These are phyloP conservation scores for Hypholoma fasciculare DNA, from an alignment of 768 basidiomycete species.

Conservation along the genomic window DNA sequence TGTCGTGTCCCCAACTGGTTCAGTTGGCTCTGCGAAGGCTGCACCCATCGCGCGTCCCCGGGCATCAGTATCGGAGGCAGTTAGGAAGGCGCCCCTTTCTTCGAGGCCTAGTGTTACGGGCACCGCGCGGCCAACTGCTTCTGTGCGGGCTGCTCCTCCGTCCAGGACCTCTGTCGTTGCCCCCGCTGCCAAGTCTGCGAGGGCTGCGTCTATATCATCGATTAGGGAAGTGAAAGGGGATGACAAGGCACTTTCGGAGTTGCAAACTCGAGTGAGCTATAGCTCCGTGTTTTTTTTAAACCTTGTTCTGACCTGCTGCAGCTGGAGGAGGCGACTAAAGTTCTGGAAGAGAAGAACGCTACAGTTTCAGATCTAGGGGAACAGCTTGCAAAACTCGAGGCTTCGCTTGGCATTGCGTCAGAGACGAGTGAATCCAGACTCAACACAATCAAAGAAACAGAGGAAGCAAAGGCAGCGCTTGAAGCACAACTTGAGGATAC, in stretches of 20 bases:
- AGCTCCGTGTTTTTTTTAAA: background rate
- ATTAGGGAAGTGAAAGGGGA: slow-evolving; percentile 70
- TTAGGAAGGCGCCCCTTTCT: slow-evolving; percentile 47
- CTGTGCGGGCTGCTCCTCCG: slow-evolving; percentile 29
- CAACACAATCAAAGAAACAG: slow-evolving; percentile 43
- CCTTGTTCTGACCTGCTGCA: slow-evolving; percentile 24
- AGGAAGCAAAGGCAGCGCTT: slow-evolving; percentile 46
- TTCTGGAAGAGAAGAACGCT: slow-evolving; percentile 52
- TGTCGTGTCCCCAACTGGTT: slow-evolving; percentile 57
- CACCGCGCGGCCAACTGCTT: slow-evolving; percentile 23
- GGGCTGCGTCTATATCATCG: slow-evolving; percentile 68
- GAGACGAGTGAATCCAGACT: slow-evolving; percentile 51
- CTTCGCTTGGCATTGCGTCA: slow-evolving; percentile 45
- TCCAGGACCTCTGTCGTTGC: slow-evolving; percentile 31
- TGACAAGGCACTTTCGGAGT: slow-evolving; percentile 45
- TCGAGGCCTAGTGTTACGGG: slow-evolving; percentile 44
- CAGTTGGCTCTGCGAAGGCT: slow-evolving; percentile 47
- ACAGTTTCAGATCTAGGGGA: slow-evolving; percentile 52
- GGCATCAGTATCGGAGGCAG: slow-evolving; percentile 66
- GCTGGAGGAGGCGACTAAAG: slow-evolving; percentile 61
- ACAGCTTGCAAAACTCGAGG: slow-evolving; percentile 48
- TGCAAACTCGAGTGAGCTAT: slow-evolving; percentile 58
- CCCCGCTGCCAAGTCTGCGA: slow-evolving; percentile 39
- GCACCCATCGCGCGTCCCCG: slow-evolving; percentile 53
- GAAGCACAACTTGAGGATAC: slow-evolving; percentile 49